These are phyloP conservation scores for Melaleuca quinquenervia DNA, from an alignment of 345 rosid species.

Conservation along the genomic window DNA sequence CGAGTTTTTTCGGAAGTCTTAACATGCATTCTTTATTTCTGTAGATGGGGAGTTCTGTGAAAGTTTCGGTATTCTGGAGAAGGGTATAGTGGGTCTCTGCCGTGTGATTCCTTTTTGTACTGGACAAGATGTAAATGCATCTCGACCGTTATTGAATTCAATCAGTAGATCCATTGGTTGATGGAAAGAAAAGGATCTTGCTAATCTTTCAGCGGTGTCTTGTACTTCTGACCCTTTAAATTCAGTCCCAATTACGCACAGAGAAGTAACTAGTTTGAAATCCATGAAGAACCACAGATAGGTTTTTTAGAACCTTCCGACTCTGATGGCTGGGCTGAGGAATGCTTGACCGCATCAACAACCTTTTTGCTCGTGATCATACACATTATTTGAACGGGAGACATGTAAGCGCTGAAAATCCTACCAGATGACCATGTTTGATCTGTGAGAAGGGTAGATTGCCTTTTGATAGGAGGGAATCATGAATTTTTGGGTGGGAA, in stretches of 20 bases:
- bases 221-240: neutral
- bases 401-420: neutral
- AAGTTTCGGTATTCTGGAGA: neutral
- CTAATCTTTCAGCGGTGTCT: neutral
- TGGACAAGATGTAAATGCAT: neutral
- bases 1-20: neutral
- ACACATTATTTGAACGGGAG: neutral
- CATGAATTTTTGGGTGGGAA: neutral
- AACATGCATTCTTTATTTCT: neutral
- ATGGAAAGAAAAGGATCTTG: neutral
- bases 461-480: neutral
- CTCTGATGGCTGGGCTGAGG: neutral
- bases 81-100: neutral
- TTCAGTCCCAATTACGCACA: neutral
- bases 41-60: neutral
- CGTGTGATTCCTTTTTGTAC: neutral
- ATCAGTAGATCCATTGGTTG: neutral
- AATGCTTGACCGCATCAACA: neutral
- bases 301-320: neutral
- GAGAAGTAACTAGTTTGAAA: neutral
- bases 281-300: neutral
- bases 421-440: neutral
- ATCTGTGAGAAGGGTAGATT: neutral
- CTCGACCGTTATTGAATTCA: neutral
- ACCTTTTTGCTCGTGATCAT: neutral